phyloP scores from a whole-genome alignment of 2,329 filamentous ascomycete species.

The Microsporum ferrugineum region DNA sequence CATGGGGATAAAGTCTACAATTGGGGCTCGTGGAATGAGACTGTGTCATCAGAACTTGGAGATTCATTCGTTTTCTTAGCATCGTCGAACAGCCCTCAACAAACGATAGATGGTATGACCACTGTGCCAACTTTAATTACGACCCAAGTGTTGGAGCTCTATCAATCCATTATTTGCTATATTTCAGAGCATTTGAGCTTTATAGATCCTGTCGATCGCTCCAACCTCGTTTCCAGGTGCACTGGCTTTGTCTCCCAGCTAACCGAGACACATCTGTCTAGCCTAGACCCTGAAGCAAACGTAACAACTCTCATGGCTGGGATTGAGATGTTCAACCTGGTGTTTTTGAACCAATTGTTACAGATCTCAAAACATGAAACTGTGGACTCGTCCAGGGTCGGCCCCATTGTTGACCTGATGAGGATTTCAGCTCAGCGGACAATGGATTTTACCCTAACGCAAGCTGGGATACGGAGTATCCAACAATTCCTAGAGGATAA shows the following conservation, averaged over 20 bases:
- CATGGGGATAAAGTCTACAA: slow-evolving; percentile 26
- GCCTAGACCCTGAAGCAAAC: slow-evolving; percentile 12
- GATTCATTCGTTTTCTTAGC: slow-evolving; percentile 26
- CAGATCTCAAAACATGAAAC: slow-evolving; percentile 29
- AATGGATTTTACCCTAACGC: slow-evolving; percentile 25
- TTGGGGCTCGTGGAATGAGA: slow-evolving; percentile 48
- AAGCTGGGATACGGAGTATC: slow-evolving; percentile 27
- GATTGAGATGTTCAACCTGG: slow-evolving; percentile 20
- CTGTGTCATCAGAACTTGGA: slow-evolving; percentile 38
- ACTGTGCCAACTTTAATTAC: background rate
- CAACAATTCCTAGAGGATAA: slow-evolving; percentile 37
- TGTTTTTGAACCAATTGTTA: slow-evolving; percentile 30
- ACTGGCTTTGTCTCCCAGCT: slow-evolving; percentile 29
- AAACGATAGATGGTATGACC: background rate
- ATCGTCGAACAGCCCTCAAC: slow-evolving; percentile 15
- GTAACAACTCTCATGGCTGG: slow-evolving; percentile 11
- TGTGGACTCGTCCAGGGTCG: slow-evolving; percentile 16
- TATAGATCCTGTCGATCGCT: slow-evolving; percentile 44
- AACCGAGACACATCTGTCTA: slow-evolving; percentile 21
- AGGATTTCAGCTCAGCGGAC: slow-evolving; percentile 27
- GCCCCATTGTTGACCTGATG: slow-evolving; percentile 23
- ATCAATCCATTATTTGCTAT: slow-evolving; percentile 40
- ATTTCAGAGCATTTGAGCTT: slow-evolving; percentile 41
- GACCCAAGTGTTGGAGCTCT: slow-evolving; percentile 15
- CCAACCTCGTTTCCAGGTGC: slow-evolving; percentile 33